A percentile compares a stretch with the other conserved stretches of the same genome.
Evolutionary conservation across 2,329 filamentous ascomycete genomes (phyloP).

Genomic region (Talaromyces piceae): DNA sequence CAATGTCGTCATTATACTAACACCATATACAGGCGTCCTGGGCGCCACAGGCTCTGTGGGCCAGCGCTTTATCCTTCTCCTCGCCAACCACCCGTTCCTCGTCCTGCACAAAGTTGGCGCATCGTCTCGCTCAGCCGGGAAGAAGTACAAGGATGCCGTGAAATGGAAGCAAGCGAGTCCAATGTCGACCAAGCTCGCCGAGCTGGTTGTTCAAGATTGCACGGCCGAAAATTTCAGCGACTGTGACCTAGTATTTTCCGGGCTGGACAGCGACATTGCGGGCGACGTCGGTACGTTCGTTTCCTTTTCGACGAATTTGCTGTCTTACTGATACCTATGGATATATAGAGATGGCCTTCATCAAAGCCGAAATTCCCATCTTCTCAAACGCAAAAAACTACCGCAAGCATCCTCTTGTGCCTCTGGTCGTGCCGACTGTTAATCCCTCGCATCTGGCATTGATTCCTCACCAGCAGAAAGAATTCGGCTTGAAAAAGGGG

Average conservation of each 20-base stretch:
- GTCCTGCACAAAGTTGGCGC: slow-evolving; percentile 83
- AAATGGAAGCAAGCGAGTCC: slow-evolving; percentile 87
- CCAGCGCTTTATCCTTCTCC: slow-evolving; percentile 88
- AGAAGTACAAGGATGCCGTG: slow-evolving; percentile 90
- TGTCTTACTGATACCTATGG: slow-evolving; percentile 6
- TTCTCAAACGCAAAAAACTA: slow-evolving; percentile 99
- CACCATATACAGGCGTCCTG: slow-evolving; percentile 58
- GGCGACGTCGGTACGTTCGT: slow-evolving; percentile 79
- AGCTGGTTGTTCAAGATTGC: slow-evolving; percentile 80
- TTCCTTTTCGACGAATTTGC: no score
- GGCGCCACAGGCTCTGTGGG: slow-evolving; percentile 92
- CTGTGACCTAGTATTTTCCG: slow-evolving; percentile 90
- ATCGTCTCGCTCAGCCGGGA: slow-evolving; percentile 79
- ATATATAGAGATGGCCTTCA: slow-evolving; percentile 72
- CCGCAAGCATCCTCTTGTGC: slow-evolving; percentile 80
- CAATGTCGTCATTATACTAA: neutral
- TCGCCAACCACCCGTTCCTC: slow-evolving; percentile 80
- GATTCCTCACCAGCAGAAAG: slow-evolving; percentile 77
- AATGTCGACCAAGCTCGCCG: slow-evolving; percentile 67
- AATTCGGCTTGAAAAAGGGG: slow-evolving; percentile 67
- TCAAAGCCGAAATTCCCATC: slow-evolving; percentile 78
- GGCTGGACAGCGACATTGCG: slow-evolving; percentile 85
- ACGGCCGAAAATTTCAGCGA: slow-evolving; percentile 73
- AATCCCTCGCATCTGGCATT: slow-evolving; percentile 82
- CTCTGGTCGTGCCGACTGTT: slow-evolving; percentile 89